These are phyloP conservation scores for Rutstroemia sp. DNA, from an alignment of 2,329 filamentous ascomycete genomes.

Conservation along the genomic window DNA sequence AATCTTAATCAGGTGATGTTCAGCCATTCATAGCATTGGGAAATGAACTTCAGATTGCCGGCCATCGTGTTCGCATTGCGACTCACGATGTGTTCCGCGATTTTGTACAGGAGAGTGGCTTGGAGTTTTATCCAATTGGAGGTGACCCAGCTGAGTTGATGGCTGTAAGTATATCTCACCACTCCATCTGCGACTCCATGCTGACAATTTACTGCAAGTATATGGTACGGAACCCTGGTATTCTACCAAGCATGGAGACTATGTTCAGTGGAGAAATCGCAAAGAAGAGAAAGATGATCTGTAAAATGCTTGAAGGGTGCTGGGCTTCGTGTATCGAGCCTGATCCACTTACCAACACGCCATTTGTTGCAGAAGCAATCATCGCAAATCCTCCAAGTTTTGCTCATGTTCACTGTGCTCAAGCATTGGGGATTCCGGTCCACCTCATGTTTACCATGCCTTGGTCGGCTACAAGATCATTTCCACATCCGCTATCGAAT, in stretches of 20 bases:
- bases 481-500: constrained; percentile 68
- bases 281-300: constrained; percentile 64
- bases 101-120: constrained; percentile 60
- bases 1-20: constrained; percentile 42
- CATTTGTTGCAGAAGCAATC: constrained; percentile 64
- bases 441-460: constrained; percentile 41
- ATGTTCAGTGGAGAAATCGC: constrained; percentile 67
- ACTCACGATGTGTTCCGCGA: constrained; percentile 71
- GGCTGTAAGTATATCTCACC: background rate
- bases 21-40: constrained; percentile 73
- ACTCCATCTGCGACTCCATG: too few species aligned
- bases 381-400: constrained; percentile 76
- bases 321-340: constrained; percentile 75
- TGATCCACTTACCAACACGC: background rate
- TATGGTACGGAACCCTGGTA: constrained; percentile 69
- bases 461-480: constrained; percentile 64
- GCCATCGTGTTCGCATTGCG: constrained; percentile 68
- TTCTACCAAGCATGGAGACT: constrained; percentile 72
- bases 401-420: constrained; percentile 40
- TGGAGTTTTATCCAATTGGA: constrained; percentile 75
- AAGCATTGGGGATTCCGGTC: background rate
- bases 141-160: constrained; percentile 51
- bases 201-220: background rate
- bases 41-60: constrained; percentile 56
- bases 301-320: constrained; percentile 68